A percentile compares a stretch with the other conserved stretches of the same genome.
Conservation (phyloP, 2,329 filamentous ascomycete genomes). For the Albophoma yamanashiensis region DNA sequence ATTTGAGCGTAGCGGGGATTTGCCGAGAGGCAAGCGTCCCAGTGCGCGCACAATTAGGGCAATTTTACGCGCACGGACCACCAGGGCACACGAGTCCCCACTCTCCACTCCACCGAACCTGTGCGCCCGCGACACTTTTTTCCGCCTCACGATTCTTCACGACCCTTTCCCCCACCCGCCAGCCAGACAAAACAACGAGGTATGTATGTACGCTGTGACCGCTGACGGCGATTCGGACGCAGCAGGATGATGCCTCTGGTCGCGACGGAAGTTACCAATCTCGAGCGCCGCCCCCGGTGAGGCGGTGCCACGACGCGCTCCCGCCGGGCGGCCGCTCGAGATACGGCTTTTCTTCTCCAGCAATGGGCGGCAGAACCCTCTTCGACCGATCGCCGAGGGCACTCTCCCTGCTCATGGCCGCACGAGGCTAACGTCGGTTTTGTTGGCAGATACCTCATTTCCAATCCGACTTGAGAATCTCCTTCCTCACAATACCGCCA, state of each 20-base stretch:
- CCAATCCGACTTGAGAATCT: conserved; percentile 71
- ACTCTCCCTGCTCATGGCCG: conserved; percentile 58
- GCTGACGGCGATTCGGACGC: conserved; percentile 20
- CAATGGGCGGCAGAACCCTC: conserved; percentile 64
- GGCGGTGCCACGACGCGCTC: conserved; percentile 1
- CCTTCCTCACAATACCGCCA: conserved; percentile 50
- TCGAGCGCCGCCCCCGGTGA: conserved; percentile 17
- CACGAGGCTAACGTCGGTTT: conserved; percentile 47
- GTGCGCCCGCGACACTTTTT: conserved; percentile 3
- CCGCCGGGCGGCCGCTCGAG: conserved; percentile 16
- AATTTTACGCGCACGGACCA: conserved; percentile 32
- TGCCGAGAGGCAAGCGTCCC: conserved; percentile 22
- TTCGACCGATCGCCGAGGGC: conserved; percentile 44
- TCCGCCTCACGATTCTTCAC: conserved; percentile 1
- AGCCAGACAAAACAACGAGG: conserved; percentile 19
- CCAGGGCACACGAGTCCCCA: conserved; percentile 23
- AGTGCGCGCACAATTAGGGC: conserved; percentile 28
- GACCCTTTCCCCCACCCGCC: background rate
- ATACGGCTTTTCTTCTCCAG: conserved; percentile 56
- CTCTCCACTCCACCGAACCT: background rate
- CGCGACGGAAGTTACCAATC: conserved; percentile 56
- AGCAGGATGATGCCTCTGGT: conserved; percentile 32
- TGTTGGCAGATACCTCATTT: conserved; percentile 54
- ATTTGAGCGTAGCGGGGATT: conserved; percentile 21
- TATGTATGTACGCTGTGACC: conserved; percentile 28